Conservation (phyloP, 2,329 filamentous ascomycete genomes). For the Cladosporium cucumerinum region DNA sequence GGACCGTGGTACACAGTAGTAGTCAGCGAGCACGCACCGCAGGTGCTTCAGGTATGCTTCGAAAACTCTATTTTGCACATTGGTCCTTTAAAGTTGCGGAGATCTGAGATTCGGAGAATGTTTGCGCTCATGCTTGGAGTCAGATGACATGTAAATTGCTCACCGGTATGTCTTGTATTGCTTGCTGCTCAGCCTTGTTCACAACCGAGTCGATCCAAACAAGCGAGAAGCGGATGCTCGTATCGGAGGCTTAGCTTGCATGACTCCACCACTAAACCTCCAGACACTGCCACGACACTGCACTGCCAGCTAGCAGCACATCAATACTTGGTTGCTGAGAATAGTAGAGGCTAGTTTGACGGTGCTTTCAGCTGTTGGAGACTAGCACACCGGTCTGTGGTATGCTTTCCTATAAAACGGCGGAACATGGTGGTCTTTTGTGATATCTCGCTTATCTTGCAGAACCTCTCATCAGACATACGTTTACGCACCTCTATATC, state of each 20-base stretch:
- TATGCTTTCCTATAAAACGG: background rate
- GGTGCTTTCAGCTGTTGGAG: background rate
- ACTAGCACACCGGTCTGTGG: background rate
- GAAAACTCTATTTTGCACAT: too few species aligned
- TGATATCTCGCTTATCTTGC: background rate
- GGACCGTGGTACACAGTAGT: background rate
- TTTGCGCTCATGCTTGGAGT: too few species aligned
- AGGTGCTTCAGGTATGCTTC: background rate
- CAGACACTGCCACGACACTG: background rate
- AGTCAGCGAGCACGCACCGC: background rate
- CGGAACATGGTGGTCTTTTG: background rate
- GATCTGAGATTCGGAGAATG: too few species aligned
- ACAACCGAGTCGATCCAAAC: conserved; percentile 49
- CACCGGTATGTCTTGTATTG: background rate
- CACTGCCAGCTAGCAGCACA: background rate
- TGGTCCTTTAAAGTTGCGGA: too few species aligned
- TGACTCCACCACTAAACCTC: conserved; percentile 36
- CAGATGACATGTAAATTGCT: too few species aligned
- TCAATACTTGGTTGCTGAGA: background rate
- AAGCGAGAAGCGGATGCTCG: conserved; percentile 59
- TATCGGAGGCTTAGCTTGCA: conserved; percentile 65
- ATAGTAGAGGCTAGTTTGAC: background rate
- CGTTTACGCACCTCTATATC: background rate
- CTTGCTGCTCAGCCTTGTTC: background rate
- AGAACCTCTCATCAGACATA: background rate